Percentiles rank a stretch among this genome's conserved stretches.
These are phyloP conservation scores for Hypocrella siamensis DNA, from an alignment of 2,329 filamentous ascomycete genomes.

Conservation along the genomic window DNA sequence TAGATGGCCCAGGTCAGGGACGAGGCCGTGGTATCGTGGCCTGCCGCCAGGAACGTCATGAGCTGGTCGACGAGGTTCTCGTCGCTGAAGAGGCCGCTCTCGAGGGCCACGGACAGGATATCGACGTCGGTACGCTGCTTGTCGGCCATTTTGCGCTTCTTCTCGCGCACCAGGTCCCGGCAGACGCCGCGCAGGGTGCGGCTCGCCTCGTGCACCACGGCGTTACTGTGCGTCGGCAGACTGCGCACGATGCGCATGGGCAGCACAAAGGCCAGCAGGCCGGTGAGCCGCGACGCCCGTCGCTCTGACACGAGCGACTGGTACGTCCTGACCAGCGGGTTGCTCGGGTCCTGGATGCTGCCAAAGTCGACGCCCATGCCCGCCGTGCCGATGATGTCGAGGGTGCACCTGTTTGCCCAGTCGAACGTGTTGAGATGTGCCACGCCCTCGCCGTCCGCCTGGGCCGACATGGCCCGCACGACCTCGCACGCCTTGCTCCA, in stretches of 20 bases:
- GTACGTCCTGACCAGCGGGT: constrained; percentile 43
- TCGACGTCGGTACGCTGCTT: constrained; percentile 43
- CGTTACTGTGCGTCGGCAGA: constrained; percentile 58
- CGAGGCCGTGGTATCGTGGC: constrained; percentile 65
- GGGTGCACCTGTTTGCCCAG: constrained; percentile 52
- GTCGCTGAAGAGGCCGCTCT: constrained; percentile 60
- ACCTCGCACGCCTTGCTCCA: constrained; percentile 63
- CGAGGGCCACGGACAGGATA: constrained; percentile 67
- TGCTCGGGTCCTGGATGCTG: constrained; percentile 44
- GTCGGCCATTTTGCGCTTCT: constrained; percentile 36
- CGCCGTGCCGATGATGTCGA: constrained; percentile 62
- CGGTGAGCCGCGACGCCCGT: constrained; percentile 33
- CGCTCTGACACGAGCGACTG: constrained; percentile 31
- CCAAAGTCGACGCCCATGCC: constrained; percentile 59
- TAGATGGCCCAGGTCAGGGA: constrained; percentile 65
- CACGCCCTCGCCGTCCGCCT: constrained; percentile 14
- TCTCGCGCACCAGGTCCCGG: constrained; percentile 51
- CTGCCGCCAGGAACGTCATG: constrained; percentile 78
- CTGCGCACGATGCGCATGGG: constrained; percentile 42
- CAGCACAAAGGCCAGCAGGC: constrained; percentile 44
- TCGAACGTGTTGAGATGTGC: constrained; percentile 38
- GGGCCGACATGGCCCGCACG: constrained; percentile 40
- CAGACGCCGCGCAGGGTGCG: constrained; percentile 49
- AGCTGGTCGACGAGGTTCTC: constrained; percentile 75
- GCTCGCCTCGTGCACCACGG: constrained; percentile 40